Base-by-base conservation (phyloP, 1,284 basidiomycete species). In the Cystobasidium pallidum region DNA sequence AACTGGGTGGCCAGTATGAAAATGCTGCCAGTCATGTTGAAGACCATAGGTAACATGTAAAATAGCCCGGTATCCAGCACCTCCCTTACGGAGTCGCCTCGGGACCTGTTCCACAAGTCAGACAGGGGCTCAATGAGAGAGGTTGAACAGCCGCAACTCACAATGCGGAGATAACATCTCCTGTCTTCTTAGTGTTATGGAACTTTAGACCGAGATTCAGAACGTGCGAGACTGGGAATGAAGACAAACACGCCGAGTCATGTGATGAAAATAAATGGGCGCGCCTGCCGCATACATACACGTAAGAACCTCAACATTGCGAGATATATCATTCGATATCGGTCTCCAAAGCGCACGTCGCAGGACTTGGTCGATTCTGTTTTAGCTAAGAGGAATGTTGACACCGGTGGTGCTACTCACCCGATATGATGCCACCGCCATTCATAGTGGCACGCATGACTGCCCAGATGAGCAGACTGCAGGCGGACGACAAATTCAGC, bases 161-260 rank as follows among this genome's bases (percentile, higher is more conserved):
- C 26, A 88, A 82, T 73, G 88, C 87, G 21, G 86, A 83, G n/a
- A 88, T 82, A 19, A 88, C 82, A 77, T 88, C 87, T 43, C 87
- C 87, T 3, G 87, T 88, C 81, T 87, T 87, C 74, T 86, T 86
- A 75, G 86, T 86, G 15, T 87, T 88, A 81, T 94, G 89, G 86
- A 90, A 94, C n/a, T 88, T 86, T 76, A 93, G 88, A 11, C 89
- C 90, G 26, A 95, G 86, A 74, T 89, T 89, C 19, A 92, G 84
- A 8, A 92, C 81, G 76, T 91, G 91, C 72, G 90, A 87, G 80
- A 51, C 67, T 41, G 1, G 58, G 15, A 49, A 15, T 11, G 58
- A 26, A 30, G 32, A 13, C 39, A 15, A 36, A 8, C 15, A 8
- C 1, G 1, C 30, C 15, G 52, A 21, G 19, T 17, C 15, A 15